These are phyloP conservation scores for Fraxinus quadrangulata DNA, from an alignment of 257 asterid species.

Conservation along the genomic window DNA sequence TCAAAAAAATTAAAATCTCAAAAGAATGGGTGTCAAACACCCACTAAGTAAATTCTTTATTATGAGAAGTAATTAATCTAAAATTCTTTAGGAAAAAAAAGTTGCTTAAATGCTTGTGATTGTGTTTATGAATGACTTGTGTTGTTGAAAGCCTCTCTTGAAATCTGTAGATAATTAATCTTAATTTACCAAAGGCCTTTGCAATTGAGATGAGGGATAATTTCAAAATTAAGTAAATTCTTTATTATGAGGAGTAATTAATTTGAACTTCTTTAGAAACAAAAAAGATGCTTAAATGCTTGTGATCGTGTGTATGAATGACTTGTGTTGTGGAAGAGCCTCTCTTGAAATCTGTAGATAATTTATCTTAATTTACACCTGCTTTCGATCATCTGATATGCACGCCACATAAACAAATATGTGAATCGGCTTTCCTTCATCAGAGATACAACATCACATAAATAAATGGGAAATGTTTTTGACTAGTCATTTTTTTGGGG, in stretches of 20 bases:
- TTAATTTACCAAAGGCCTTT: not conserved
- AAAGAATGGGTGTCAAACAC: too few relatives aligned
- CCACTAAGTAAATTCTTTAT: too few relatives aligned
- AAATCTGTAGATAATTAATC: not conserved
- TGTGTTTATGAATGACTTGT: not conserved
- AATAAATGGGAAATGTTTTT: too few relatives aligned
- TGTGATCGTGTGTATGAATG: not conserved
- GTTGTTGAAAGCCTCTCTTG: not conserved
- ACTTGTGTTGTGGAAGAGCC: not conserved
- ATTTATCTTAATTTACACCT: not conserved
- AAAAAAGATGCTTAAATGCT: not conserved
- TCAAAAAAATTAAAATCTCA: too few relatives aligned
- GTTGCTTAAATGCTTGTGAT: not conserved
- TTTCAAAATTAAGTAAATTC: too few relatives aligned
- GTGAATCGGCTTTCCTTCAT: too few relatives aligned
- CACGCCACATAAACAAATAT: not conserved
- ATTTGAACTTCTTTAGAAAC: not conserved
- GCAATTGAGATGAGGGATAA: not conserved
- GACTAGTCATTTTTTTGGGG: too few relatives aligned
- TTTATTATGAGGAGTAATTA: not conserved
- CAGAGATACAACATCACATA: too few relatives aligned
- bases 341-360: not conserved
- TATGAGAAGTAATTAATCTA: not conserved
- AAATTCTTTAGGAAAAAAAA: not conserved
- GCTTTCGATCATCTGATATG: not conserved